Evolutionary conservation across 495 filamentous ascomycete genomes (phyloP), one percentile per base, ranked within the genome.

Genomic region (Penicillium malachiteum): DNA sequence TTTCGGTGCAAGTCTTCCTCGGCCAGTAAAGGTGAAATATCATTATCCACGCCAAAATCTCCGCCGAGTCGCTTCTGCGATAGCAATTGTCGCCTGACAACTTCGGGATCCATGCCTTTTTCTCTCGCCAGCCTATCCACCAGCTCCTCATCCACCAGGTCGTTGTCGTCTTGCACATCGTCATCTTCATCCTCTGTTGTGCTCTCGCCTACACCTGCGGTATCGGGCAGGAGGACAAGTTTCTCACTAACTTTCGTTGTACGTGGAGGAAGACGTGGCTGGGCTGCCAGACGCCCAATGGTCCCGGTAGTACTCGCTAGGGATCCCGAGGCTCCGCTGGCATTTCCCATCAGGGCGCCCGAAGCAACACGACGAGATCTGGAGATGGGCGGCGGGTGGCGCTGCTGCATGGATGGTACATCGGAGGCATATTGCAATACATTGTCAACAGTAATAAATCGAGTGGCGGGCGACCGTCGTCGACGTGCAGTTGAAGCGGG

Each of bases 231-330:
- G n/a, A 97, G 77, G 0, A 97, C 94, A 7, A 99, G 78, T 69
- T 97, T 97, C 77, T 97, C 91, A 63, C 88, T 94, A 44, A 96
- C 81, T 63, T 97, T 96, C 13, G 91, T 94, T 30, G 91, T 92
- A 17, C 94, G 84, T 1, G 89, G 84, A 0, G 93, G 95, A 42
- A 96, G 84, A 55, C 88, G 90, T 37, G 90, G 88, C 57, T 88
- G 87, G 3, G 76, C 74, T 8, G 74, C 73, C 18, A 78, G 62
- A 40, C 74, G 69, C 13, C 74, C 65, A 17, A 70, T 71, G 14
- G 69, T 71, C 6, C 64, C 67, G 3, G 57, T 57, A 33, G 59
- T 60, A 14, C 31, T 57, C 48, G 26, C 59, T 0, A 63, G 58
- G 5, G 59, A 40, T 13, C 65, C 61, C 18, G 73, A 71, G 26